Evolutionary conservation across 208 protist species (phyloP), one percentile per base, ranked within the genome.

Genomic region (Trypanosoma theileri): DNA sequence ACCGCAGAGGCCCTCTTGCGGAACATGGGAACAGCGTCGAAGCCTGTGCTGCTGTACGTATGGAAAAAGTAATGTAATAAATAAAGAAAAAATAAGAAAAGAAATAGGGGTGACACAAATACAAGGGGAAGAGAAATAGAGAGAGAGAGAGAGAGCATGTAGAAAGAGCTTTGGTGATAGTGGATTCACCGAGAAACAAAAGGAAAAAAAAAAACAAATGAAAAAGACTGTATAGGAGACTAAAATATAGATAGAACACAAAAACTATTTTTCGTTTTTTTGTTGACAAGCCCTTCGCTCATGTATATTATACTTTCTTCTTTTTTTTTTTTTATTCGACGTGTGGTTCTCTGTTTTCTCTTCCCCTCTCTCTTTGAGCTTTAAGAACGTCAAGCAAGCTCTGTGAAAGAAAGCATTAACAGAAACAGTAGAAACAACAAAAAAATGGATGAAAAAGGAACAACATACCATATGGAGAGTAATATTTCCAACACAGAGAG

Each of bases 1-100:
- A 60, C 59, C 12, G 51, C 28, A 26, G 51, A 26, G 26, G 63
- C 51, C 35, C 66, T 89, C 48, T 78, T 83, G 31, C 73, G 77
- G 56, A 85, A 88, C 83, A 85, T 88, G 8, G 8, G 14, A 26
- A 67, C 35, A 58, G 58, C 31, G 17, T 28, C 46, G 3, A 72
- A 17, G 40, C 14, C 41, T 69, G 22, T 24, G 53, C 17, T 52
- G 9, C 6, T 50, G 16, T 8, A 10, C 16, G 40, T 0, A 45
- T 55, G 58, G 63, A n/a, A 6, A 59, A 48, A 16, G 31, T 11
- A 59, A 57, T 41, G 59, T 4, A 68, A 63, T 22, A 42, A 40
- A 1, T 51, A n/a, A 59, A 22, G 17, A 65, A 28, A 66, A 7
- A 77, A 28, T 56, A 8, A 51, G 48, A 59, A 52, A 56, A 31